These are phyloP conservation scores for Trichoderma atrobrunneum DNA, from an alignment of 2,329 filamentous ascomycete species.

Conservation along the genomic window DNA sequence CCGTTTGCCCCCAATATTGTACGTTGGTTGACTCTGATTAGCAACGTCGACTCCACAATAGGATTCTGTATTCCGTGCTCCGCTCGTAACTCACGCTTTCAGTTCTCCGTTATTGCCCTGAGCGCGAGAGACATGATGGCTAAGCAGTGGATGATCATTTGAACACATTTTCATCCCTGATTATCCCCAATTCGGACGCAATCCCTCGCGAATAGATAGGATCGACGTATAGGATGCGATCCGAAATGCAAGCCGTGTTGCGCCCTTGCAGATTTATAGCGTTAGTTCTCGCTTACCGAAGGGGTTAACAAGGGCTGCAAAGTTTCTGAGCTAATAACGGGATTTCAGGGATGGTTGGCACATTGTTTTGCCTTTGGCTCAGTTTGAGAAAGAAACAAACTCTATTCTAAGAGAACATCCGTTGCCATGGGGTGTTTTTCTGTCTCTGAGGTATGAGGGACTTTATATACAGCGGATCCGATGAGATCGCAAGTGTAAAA, in stretches of 20 bases:
- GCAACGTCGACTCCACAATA: neutral
- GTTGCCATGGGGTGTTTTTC: neutral
- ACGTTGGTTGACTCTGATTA: neutral
- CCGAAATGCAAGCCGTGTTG: neutral
- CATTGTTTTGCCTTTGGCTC: neutral
- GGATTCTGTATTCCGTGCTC: neutral
- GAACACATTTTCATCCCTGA: neutral
- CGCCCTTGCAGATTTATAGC: neutral
- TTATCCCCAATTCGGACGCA: neutral
- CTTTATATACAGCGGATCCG: neutral
- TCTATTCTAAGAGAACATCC: neutral
- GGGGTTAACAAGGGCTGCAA: neutral
- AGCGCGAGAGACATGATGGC: neutral
- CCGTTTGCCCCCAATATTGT: neutral
- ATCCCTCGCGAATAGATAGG: neutral
- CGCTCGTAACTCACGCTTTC: neutral
- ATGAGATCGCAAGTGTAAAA: neutral
- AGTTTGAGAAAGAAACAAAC: neutral
- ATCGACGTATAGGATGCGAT: constrained; percentile 9
- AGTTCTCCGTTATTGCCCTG: neutral
- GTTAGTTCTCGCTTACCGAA: neutral
- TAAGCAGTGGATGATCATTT: neutral
- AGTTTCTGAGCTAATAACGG: neutral
- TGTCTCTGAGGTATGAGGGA: neutral
- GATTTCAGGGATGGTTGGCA: neutral